Percentiles rank a stretch among this genome's conserved stretches.
phyloP scores from a whole-genome alignment of 1,284 basidiomycete genomes.

The Calocybe gambosa region DNA sequence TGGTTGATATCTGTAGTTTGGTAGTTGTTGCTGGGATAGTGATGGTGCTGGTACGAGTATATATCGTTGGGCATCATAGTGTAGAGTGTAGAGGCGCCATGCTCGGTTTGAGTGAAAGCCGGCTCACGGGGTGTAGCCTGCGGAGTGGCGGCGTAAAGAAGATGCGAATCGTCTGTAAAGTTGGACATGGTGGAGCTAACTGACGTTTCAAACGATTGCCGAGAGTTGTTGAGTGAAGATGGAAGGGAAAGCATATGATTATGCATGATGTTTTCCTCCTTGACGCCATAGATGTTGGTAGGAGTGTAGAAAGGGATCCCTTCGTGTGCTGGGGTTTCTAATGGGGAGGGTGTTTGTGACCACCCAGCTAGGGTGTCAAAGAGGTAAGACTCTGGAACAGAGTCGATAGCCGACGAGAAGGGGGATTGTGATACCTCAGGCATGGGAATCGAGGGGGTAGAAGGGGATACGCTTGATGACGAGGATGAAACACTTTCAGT shows the following conservation, averaged over 20 bases:
- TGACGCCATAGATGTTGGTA: conserved; percentile 18
- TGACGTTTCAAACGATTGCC: conserved; percentile 26
- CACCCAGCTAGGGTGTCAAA: conserved; percentile 28
- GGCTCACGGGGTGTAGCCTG: conserved; percentile 7
- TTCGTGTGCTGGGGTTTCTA: conserved; percentile 22
- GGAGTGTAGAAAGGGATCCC: conserved; percentile 24
- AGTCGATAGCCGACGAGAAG: conserved; percentile 22
- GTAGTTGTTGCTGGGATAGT: conserved; percentile 11
- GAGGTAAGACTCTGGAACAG: conserved; percentile 24
- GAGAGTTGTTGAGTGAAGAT: conserved; percentile 22
- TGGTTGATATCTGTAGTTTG: conserved; percentile 14
- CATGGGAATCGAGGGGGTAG: conserved; percentile 28
- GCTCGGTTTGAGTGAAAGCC: conserved; percentile 10
- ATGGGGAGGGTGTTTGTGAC: conserved; percentile 26
- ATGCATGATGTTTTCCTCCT: conserved; percentile 16
- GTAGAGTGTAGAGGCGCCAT: conserved; percentile 11
- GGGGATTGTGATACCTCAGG: conserved; percentile 25
- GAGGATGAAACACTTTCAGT: conserved; percentile 32
- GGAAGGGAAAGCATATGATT: conserved; percentile 14
- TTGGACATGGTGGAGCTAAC: conserved; percentile 19
- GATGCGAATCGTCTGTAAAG: conserved; percentile 25
- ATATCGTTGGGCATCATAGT: conserved; percentile 12
- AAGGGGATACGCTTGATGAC: conserved; percentile 31
- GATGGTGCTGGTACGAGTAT: conserved; percentile 16
- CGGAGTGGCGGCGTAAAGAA: conserved; percentile 12